Evolutionary conservation across 352 stramenopile species (phyloP).

Genomic region (Phytopythium mirpurense): DNA sequence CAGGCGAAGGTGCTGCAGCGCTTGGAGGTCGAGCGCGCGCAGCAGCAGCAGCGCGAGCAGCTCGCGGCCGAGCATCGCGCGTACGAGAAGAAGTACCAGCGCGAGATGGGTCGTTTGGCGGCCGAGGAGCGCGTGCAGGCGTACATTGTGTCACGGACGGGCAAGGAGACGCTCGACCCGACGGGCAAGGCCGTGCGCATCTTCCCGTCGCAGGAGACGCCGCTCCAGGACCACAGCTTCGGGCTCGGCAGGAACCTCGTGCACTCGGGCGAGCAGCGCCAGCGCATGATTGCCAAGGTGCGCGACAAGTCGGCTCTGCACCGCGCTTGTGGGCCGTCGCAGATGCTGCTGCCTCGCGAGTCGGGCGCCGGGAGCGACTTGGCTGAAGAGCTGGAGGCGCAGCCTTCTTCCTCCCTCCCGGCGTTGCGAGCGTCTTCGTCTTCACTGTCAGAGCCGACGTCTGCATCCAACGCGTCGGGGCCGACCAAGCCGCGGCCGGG

Average conservation of each 20-base stretch:
- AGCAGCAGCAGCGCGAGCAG: conserved; percentile 29
- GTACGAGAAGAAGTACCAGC: conserved; percentile 67
- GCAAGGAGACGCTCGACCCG: conserved; percentile 53
- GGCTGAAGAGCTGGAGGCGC: conserved; percentile 11
- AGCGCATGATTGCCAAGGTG: conserved; percentile 42
- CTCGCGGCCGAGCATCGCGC: conserved; percentile 30
- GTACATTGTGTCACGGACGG: conserved; percentile 52
- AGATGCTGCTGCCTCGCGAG: conserved; percentile 24
- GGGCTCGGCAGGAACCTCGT: conserved; percentile 52
- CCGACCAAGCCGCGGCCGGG: conserved; percentile 10
- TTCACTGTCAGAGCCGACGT: neutral
- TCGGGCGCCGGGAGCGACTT: neutral
- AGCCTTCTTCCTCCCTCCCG: conserved; percentile 11
- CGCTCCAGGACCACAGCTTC: conserved; percentile 66
- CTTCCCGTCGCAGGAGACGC: conserved; percentile 71
- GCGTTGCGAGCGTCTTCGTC: conserved; percentile 7
- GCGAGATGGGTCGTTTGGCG: conserved; percentile 53
- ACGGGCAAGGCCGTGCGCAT: conserved; percentile 55
- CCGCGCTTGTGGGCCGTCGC: conserved; percentile 10
- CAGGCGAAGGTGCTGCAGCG: conserved; percentile 43
- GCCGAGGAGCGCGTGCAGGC: conserved; percentile 44
- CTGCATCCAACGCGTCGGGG: neutral
- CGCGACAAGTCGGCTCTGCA: conserved; percentile 40
- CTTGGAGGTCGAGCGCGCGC: conserved; percentile 46
- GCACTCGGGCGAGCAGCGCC: conserved; percentile 27